Evolutionary conservation across 2,329 filamentous ascomycete genomes (phyloP), one percentile per base, ranked within the genome.

Genomic region (Fusarium sp.): DNA sequence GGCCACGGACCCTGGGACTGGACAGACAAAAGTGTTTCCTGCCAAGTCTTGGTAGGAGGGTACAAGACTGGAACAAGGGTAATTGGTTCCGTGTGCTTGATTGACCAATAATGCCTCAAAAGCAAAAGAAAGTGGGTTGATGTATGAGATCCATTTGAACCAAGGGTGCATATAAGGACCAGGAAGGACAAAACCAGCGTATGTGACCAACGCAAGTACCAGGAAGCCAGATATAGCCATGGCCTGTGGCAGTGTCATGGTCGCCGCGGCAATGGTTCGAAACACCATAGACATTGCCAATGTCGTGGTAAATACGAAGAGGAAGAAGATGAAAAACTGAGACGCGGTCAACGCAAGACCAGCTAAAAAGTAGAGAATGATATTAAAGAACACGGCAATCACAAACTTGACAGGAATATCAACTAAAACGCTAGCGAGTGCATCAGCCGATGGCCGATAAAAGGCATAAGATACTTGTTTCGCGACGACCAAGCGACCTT

Each of bases 281-380:
- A 95, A 95, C 2, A 50, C 34, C 53, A 56, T 56, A 6, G 53
- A 56, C 53, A 56, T 56, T 3, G 53, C 53, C 9, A 56, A n/a
- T 4, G 53, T 56, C 2, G 53, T 56, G 9, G 86, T 90, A 89
- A 94, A 94, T 71, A 88, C 85, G 67, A 95, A 83, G 0, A 92
- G 2, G 86, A 89, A 96, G 80, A 67, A 91, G 84, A 81, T 91
- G 95, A 68, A 93, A 83, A 80, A 96, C 95, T 82, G 94, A 95
- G 2, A 87, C 81, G 2, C 85, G 86, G 0, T 91, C 82, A 55
- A 87, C 85, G 41, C 90, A 8, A 88, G 78, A 2, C 81, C 82
- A 1, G 83, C 76, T 70, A 89, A 73, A 72, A 89, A 89, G 76
- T 89, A 90, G 8, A 89, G 75, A n/a, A 86, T 80, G 7, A 88